Evolutionary conservation across 1,139 yeast genomes (phyloP).

Genomic region (Lodderomyces theae): DNA sequence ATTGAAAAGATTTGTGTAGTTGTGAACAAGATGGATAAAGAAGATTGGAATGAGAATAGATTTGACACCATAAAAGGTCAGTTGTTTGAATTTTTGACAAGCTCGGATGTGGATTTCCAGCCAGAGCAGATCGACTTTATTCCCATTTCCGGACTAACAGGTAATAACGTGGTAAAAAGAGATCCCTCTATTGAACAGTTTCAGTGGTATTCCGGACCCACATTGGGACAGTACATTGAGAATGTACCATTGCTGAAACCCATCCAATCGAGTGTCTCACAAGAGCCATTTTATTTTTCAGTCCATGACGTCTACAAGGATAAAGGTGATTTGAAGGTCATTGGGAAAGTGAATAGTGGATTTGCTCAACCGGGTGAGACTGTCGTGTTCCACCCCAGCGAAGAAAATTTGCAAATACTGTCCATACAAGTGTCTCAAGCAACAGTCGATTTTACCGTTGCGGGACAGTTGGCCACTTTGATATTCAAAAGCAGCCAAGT

Average conservation of each 20-base stretch:
- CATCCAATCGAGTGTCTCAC: constrained; percentile 6
- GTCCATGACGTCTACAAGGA: constrained; percentile 43
- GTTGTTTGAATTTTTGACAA: constrained; percentile 54
- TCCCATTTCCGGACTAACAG: constrained; percentile 85
- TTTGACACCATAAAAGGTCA: constrained; percentile 61
- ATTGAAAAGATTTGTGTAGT: constrained; percentile 73
- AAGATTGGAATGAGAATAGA: constrained; percentile 65
- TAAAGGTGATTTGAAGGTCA: constrained; percentile 45
- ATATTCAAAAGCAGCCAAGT: constrained; percentile 47
- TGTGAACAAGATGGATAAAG: constrained; percentile 83
- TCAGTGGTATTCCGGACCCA: constrained; percentile 66
- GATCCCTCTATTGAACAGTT: constrained; percentile 28
- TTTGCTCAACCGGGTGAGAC: constrained; percentile 75
- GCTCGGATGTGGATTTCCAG: constrained; percentile 58
- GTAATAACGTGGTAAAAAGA: constrained; percentile 68
- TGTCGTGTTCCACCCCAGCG: constrained; percentile 56
- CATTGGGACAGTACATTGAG: constrained; percentile 60
- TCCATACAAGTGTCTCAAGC: constrained; percentile 26
- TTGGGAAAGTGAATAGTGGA: constrained; percentile 78
- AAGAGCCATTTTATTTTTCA: constrained; percentile 46
- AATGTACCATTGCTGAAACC: constrained; percentile 18
- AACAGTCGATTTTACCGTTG: constrained; percentile 47
- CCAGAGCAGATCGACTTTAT: constrained; percentile 55
- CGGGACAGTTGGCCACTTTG: constrained; percentile 69
- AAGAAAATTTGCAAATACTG: constrained; percentile 34